Base-by-base conservation (phyloP, 2,329 filamentous ascomycete species). In the Teratosphaeria gauchensis region DNA sequence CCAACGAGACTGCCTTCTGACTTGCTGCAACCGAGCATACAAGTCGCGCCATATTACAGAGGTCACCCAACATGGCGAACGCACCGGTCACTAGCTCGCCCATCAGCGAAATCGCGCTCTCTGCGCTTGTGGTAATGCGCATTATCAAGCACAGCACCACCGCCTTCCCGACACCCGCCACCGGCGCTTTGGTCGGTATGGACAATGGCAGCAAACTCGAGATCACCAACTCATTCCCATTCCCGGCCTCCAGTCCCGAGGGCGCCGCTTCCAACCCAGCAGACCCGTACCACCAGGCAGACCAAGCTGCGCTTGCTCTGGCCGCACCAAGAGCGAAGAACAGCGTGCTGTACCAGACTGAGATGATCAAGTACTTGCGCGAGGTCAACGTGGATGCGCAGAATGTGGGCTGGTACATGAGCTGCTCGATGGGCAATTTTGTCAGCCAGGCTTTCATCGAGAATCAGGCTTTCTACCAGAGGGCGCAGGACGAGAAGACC, bases 311-410 rank as follows among this genome's bases (percentile, higher is more conserved):
- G 69, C 79, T 89, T 53, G 91, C 94, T 21, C 89, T 91, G 32
- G 89, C 90, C 14, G 94, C 94, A 53, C 94, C 94, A 65, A 87
- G 94, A 66, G 88, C 92, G 65, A 97, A 97, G 81, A 84, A 88
- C 70, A 96, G 95, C 75, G 82, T 87, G 24, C 77, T 81, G 67
- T 97, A 99, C 78, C 90, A 96, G 79, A 87, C 85, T 65, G 94
- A 99, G 77, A 97, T 97, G 92, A 92, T 99, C 76, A 89, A 91
- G 72, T 91, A 94, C 76, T 80, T 97, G 63, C 88, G 92, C 74
- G 94, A 97, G 77, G 94, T 99, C 71, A 99, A 97, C 75, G 89
- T 97, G 61, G 94, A 99, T 75, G 94, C 94, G 65, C 96, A 97
- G 81, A 95, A 90, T 71, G 90, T 95, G 61, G 94, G 94, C 70